Base-by-base conservation (phyloP, 2,329 filamentous ascomycete species). In the Nemania diffusa region DNA sequence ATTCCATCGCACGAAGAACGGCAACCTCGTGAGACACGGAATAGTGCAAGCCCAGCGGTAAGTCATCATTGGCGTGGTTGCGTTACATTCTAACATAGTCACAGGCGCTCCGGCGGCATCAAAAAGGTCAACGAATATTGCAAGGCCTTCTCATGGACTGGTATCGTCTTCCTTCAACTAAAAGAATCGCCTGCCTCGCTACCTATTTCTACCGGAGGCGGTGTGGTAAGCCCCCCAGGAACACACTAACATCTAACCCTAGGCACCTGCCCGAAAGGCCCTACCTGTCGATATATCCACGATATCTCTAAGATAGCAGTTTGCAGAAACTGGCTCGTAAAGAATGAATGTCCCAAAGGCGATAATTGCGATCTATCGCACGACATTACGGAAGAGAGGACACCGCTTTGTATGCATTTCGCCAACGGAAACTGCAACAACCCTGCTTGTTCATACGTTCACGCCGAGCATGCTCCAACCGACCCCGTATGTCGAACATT, bases 341-440 rank as follows among this genome's bases (percentile, higher is more conserved):
- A 91, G 77, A 91, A 92, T 77, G 85, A 87, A 75, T 99, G 96
- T 82, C 82, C 84, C 73, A 88, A 88, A 78, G 93, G 93, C 80
- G 87, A 91, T 76, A 86, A 86, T 75, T 99, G 96, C 85, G 92
- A 97, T 81, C 87, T 98, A 68, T 97, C 94, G 70, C 96, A 98
- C 85, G 90, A 96, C 55, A 84, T 92, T 70, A 92, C 87, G 62
- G 88, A 93, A 72, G 88, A 97, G 80, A 92, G 95, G 80, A 92
- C 92, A 62, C 94, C 96, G 64, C 88, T 91, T 69, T 98, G 96
- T 83, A 81, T 96, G 79, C 94, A 97, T 83, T 97, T 93, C 83
- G 88, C 93, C 79, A 92, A 92, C 78, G 94, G 94, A 76, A 92
- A 93, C 77, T 98, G 96, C 84, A 91, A 91, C 75, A 97, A 97